Percentiles rank a stretch among this genome's conserved stretches.
Conservation (phyloP, 371 early-diverging fungal genomes). For the Lichtheimia ornata region DNA sequence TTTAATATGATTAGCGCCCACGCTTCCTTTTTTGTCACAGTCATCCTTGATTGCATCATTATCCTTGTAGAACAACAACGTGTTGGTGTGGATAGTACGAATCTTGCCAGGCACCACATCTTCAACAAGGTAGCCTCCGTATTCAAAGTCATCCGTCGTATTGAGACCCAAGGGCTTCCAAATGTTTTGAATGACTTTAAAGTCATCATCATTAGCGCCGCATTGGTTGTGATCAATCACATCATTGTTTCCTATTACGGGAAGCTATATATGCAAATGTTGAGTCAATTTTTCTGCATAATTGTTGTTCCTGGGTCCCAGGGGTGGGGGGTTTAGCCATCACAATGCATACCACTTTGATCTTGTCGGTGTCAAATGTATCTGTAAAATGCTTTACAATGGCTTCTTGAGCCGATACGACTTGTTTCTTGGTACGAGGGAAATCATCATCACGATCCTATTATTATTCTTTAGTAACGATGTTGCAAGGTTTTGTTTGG, state of each 20-base stretch:
- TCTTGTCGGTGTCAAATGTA: slow-evolving; percentile 16
- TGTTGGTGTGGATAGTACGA: slow-evolving; percentile 24
- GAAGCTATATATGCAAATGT: slow-evolving; percentile 20
- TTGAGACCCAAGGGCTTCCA: slow-evolving; percentile 25
- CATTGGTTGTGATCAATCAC: slow-evolving; percentile 19
- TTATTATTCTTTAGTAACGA: not conserved
- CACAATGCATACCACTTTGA: slow-evolving; percentile 21
- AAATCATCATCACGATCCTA: slow-evolving; percentile 27
- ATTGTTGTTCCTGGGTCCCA: too few species aligned
- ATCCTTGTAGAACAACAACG: slow-evolving; percentile 24
- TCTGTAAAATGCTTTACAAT: slow-evolving; percentile 24
- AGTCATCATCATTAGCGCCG: slow-evolving; percentile 10
- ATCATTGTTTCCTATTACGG: slow-evolving; percentile 44
- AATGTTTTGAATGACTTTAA: slow-evolving; percentile 10
- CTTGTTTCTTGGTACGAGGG: slow-evolving; percentile 20
- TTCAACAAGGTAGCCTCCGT: slow-evolving; percentile 21
- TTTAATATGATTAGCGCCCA: slow-evolving; percentile 24
- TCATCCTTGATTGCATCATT: slow-evolving; percentile 21
- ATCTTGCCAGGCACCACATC: slow-evolving; percentile 21
- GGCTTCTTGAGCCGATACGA: slow-evolving; percentile 19
- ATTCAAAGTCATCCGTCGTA: slow-evolving; percentile 6
- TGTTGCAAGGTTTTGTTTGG: not conserved
- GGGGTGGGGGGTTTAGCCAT: not conserved
- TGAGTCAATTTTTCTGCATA: not conserved
- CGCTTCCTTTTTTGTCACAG: slow-evolving; percentile 19